These are phyloP conservation scores for Bipolaris oryzae DNA, from an alignment of 2,329 filamentous ascomycete genomes.

Conservation along the genomic window DNA sequence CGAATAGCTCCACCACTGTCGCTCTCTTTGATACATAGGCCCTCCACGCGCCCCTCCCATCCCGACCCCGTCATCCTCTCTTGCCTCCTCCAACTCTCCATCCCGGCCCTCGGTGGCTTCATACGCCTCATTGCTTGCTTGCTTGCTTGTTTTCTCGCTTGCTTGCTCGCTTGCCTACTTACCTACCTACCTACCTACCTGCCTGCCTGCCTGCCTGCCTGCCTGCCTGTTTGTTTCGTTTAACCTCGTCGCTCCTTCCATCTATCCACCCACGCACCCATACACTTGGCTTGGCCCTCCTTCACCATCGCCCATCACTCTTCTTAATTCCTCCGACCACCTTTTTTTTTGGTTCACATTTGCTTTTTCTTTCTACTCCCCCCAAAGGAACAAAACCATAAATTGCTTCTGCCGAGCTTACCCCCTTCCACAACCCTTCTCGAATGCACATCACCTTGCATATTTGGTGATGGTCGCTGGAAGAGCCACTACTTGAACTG, in stretches of 20 bases:
- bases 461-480: constrained; percentile 27
- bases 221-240: constrained; percentile 17
- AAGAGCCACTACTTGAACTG: constrained; percentile 16
- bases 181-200: constrained; percentile 5
- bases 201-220: constrained; percentile 5
- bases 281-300: constrained; percentile 14
- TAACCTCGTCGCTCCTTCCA: constrained; percentile 34
- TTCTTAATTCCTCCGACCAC: constrained; percentile 14
- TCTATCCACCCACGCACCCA: constrained; percentile 13
- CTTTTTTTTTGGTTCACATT: constrained; percentile 11
- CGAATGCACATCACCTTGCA: constrained; percentile 7
- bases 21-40: constrained; percentile 15
- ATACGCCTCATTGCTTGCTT: too few relatives aligned
- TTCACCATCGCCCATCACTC: not conserved
- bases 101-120: too few relatives aligned
- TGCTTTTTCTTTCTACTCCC: constrained; percentile 8
- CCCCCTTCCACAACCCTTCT: constrained; percentile 1
- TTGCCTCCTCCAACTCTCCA: not conserved
- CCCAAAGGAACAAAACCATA: not conserved
- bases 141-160: too few relatives aligned
- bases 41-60: constrained; percentile 7
- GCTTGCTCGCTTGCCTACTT: not conserved
- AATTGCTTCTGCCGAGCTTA: constrained; percentile 10
- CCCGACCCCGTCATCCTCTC: constrained; percentile 2
- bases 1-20: constrained; percentile 5